Percentiles rank a stretch among this genome's conserved stretches.
These are phyloP conservation scores for Nicotiana paniculata DNA, from an alignment of 257 asterid species.

Conservation along the genomic window DNA sequence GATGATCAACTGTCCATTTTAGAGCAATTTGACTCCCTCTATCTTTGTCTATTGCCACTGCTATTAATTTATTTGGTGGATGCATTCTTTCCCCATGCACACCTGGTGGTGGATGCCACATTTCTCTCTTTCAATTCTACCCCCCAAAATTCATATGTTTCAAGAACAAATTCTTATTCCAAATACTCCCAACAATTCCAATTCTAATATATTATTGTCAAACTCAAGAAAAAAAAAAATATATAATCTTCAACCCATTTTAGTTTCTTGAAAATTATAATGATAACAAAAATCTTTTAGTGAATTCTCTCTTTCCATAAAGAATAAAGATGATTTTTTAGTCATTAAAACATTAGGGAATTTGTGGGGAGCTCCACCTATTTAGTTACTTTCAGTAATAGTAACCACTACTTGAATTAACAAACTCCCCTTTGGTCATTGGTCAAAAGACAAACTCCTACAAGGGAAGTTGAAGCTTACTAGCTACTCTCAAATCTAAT, in stretches of 20 bases:
- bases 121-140: not conserved
- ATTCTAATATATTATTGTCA: not conserved
- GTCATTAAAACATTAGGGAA: not conserved
- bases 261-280: not conserved
- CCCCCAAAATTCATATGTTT: not conserved
- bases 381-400: not conserved
- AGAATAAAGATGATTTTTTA: not conserved
- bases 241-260: not conserved
- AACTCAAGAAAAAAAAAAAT: not conserved
- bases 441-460: too few species aligned
- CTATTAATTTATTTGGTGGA: constrained; percentile 9
- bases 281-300: not conserved
- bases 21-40: constrained; percentile 23
- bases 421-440: too few species aligned
- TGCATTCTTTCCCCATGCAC: not conserved
- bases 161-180: not conserved
- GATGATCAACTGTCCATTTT: constrained; percentile 68
- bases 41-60: constrained; percentile 21
- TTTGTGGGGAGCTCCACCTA: not conserved
- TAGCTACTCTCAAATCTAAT: too few species aligned
- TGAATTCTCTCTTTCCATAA: not conserved
- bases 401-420: not conserved
- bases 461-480: too few species aligned
- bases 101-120: not conserved
- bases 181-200: not conserved